Evolutionary conservation across 805 yeast genomes (phyloP).

Genomic region (Sungouiozyma intestinalis): DNA sequence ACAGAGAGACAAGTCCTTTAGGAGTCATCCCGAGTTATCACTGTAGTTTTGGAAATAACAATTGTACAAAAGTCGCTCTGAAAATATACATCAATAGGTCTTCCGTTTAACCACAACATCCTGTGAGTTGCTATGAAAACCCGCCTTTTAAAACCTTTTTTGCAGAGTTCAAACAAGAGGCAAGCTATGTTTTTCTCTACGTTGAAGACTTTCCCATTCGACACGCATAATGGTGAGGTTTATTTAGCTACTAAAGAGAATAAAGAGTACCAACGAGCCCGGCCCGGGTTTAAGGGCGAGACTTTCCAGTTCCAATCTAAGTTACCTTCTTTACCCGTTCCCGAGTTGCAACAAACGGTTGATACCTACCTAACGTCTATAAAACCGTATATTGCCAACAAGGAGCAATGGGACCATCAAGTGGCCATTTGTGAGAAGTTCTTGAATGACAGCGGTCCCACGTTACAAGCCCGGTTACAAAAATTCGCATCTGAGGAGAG

Average conservation of each 20-base stretch:
- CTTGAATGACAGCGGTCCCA: slow-evolving; percentile 53
- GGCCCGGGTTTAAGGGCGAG: slow-evolving; percentile 41
- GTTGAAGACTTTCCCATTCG: slow-evolving; percentile 10
- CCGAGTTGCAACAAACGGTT: slow-evolving; percentile 62
- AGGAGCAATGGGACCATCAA: slow-evolving; percentile 41
- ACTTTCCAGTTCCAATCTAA: slow-evolving; percentile 62
- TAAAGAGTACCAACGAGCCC: slow-evolving; percentile 11
- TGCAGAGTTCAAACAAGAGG: not conserved
- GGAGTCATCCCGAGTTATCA: too few relatives aligned
- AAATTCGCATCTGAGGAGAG: slow-evolving; percentile 46
- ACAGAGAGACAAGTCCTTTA: too few relatives aligned
- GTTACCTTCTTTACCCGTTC: slow-evolving; percentile 83
- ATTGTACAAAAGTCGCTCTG: too few relatives aligned
- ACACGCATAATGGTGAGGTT: slow-evolving; percentile 19
- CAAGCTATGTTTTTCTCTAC: not conserved
- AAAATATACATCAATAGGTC: too few relatives aligned
- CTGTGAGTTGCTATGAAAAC: not conserved
- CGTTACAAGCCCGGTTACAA: slow-evolving; percentile 55
- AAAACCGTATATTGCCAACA: slow-evolving; percentile 48
- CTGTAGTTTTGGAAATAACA: too few relatives aligned
- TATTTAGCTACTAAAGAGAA: slow-evolving; percentile 19
- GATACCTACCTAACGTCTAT: slow-evolving; percentile 60
- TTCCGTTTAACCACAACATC: too few relatives aligned
- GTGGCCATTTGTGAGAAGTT: slow-evolving; percentile 55
- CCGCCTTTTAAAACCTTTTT: not conserved